Percentiles rank a stretch among this genome's conserved stretches.
phyloP scores from a whole-genome alignment of 2,329 filamentous ascomycete species.

The Hypoxylon sp. region DNA sequence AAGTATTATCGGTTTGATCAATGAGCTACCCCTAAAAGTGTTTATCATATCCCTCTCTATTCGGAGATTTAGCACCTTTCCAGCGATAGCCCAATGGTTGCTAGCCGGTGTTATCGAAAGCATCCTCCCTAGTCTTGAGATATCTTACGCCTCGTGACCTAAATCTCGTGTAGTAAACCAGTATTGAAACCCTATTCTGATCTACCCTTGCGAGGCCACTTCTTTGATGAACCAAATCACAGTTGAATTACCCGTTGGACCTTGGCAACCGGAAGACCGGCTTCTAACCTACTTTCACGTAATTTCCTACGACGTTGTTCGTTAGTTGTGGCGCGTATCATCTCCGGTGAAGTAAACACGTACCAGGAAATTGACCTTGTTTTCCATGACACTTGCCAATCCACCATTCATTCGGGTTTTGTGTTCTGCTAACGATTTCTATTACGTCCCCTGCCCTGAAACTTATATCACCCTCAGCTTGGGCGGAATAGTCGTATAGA shows the following conservation, averaged over 20 bases:
- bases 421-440: conserved; percentile 86
- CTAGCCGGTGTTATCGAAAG: conserved; percentile 21
- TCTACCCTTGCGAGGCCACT: conserved; percentile 10
- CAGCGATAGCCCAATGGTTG: conserved; percentile 10
- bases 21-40: conserved; percentile 11
- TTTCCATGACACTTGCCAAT: conserved; percentile 83
- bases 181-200: conserved; percentile 7
- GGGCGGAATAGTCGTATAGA: conserved; percentile 95
- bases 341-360: conserved; percentile 51
- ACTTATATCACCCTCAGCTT: conserved; percentile 93
- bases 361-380: conserved; percentile 95
- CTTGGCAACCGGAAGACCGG: conserved; percentile 15
- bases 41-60: conserved; percentile 3
- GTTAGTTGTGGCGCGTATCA: conserved; percentile 47
- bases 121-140: conserved; percentile 10
- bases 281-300: conserved; percentile 61
- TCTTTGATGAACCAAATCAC: conserved; percentile 19
- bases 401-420: conserved; percentile 99
- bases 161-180: conserved; percentile 28
- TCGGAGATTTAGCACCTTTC: conserved; percentile 11
- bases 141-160: conserved; percentile 26
- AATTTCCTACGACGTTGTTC: conserved; percentile 60
- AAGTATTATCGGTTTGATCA: conserved; percentile 10
- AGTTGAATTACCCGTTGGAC: conserved; percentile 18
- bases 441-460: conserved; percentile 92